A percentile compares a stretch with the other conserved stretches of the same genome.
Evolutionary conservation across 2,329 filamentous ascomycete genomes (phyloP).

Genomic region (Stagonosporopsis vannaccii): DNA sequence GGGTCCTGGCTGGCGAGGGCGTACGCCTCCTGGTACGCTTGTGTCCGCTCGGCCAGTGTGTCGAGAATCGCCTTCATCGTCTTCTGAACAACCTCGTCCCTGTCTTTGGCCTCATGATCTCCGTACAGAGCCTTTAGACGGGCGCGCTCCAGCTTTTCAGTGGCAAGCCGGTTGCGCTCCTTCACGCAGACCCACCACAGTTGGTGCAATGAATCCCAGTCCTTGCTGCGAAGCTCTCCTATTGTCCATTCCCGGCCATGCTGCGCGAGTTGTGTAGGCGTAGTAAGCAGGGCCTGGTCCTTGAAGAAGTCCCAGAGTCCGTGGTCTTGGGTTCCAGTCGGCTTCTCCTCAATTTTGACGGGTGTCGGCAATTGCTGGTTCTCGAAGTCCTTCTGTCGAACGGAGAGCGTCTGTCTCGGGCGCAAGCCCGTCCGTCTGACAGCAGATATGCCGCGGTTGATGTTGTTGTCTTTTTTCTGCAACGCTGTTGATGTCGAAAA

Average conservation of each 20-base stretch:
- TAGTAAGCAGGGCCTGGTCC: conserved; percentile 71
- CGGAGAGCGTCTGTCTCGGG: conserved; percentile 74
- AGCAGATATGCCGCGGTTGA: conserved; percentile 79
- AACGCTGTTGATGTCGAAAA: conserved; percentile 61
- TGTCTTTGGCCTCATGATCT: conserved; percentile 67
- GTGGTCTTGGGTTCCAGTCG: conserved; percentile 74
- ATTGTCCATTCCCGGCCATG: conserved; percentile 84
- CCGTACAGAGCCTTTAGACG: conserved; percentile 77
- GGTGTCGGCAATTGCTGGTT: conserved; percentile 70
- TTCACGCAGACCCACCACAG: conserved; percentile 95
- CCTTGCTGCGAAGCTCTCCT: conserved; percentile 85
- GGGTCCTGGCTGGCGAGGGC: conserved; percentile 65
- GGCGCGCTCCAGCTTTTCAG: conserved; percentile 72
- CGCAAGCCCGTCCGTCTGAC: conserved; percentile 74
- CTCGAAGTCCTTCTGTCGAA: conserved; percentile 66
- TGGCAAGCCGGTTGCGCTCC: conserved; percentile 89
- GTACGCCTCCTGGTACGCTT: conserved; percentile 82
- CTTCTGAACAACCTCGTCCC: conserved; percentile 72
- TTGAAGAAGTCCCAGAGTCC: conserved; percentile 93
- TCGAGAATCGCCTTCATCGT: conserved; percentile 88
- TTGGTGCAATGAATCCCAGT: conserved; percentile 89
- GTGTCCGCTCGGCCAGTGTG: conserved; percentile 84
- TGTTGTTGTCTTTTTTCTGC: conserved; percentile 76
- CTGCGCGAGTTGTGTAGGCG: conserved; percentile 72
- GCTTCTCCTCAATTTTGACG: conserved; percentile 65